phyloP scores from a whole-genome alignment of 2,329 filamentous ascomycete species.

The Botrytis hyacinthi region DNA sequence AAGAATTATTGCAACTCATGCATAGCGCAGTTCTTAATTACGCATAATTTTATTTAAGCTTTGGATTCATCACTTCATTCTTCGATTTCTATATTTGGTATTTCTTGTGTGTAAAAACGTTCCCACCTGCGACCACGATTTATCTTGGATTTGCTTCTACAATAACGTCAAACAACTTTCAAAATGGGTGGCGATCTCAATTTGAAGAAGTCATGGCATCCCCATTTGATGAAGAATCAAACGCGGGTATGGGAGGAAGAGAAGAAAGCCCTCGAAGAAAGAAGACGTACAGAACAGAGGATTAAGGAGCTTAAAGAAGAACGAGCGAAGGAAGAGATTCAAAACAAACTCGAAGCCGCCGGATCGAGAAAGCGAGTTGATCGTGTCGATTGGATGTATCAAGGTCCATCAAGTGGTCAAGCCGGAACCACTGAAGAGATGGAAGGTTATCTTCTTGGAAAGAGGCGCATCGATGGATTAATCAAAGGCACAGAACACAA shows the following conservation, averaged over 20 bases:
- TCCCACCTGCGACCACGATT: too few relatives aligned
- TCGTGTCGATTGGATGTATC: conserved; percentile 98
- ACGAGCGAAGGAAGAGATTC: conserved; percentile 85
- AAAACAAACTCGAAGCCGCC: conserved; percentile 82
- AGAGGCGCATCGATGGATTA: conserved; percentile 84
- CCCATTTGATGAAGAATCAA: conserved; percentile 86
- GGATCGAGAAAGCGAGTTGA: conserved; percentile 78
- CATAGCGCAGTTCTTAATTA: not conserved
- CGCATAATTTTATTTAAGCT: not conserved
- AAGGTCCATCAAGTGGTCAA: conserved; percentile 75
- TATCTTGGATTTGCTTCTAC: not conserved
- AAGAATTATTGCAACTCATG: not conserved
- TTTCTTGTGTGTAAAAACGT: not conserved
- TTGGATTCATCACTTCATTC: not conserved
- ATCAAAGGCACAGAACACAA: conserved; percentile 79
- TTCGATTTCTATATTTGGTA: not conserved
- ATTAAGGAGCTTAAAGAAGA: conserved; percentile 94
- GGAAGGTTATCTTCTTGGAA: conserved; percentile 90
- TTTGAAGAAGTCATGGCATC: conserved; percentile 93
- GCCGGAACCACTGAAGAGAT: conserved; percentile 81
- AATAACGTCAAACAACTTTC: conserved; percentile 35
- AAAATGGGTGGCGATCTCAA: conserved; percentile 95
- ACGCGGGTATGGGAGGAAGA: conserved; percentile 87
- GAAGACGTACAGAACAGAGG: conserved; percentile 88
- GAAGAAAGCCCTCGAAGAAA: conserved; percentile 87